A percentile compares a stretch with the other conserved stretches of the same genome.
phyloP scores from a whole-genome alignment of 83 land plant species.

The Picea engelmannii region DNA sequence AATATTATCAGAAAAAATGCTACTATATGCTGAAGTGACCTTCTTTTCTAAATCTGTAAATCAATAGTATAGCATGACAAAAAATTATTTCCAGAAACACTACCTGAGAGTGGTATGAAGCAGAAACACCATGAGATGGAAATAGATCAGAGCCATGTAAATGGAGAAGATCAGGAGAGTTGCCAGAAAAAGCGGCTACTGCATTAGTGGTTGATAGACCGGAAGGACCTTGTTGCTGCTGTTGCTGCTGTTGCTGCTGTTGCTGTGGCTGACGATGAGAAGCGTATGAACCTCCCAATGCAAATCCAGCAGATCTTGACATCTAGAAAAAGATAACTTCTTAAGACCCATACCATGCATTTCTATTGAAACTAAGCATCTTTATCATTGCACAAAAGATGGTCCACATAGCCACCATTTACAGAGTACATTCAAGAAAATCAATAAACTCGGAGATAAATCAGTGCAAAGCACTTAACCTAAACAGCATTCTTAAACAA shows the following conservation, averaged over 20 bases:
- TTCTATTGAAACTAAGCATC: no score
- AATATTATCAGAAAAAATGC: constrained; percentile 10
- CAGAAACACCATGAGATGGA: constrained; percentile 53
- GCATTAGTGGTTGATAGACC: constrained; percentile 37
- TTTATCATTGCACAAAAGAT: no score
- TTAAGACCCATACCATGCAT: background rate
- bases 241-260: constrained; percentile 32
- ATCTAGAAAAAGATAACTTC: constrained; percentile 42
- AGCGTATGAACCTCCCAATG: constrained; percentile 65
- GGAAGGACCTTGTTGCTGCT: constrained; percentile 20
- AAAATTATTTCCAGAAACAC: background rate
- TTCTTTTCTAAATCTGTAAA: background rate
- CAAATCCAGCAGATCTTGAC: constrained; percentile 88
- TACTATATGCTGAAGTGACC: background rate
- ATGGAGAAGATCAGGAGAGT: constrained; percentile 71
- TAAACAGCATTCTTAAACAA: constrained; percentile 1
- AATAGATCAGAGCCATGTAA: constrained; percentile 74
- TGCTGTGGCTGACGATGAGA: constrained; percentile 57
- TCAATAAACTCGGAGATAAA: background rate
- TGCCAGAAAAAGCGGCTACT: constrained; percentile 52
- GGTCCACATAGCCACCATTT: no score
- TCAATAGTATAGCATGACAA: no score
- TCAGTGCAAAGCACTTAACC: background rate
- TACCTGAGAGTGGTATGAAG: constrained; percentile 61
- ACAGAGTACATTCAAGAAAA: background rate